Evolutionary conservation across 2,329 filamentous ascomycete species (phyloP).

Genomic region (Colletotrichum musae): DNA sequence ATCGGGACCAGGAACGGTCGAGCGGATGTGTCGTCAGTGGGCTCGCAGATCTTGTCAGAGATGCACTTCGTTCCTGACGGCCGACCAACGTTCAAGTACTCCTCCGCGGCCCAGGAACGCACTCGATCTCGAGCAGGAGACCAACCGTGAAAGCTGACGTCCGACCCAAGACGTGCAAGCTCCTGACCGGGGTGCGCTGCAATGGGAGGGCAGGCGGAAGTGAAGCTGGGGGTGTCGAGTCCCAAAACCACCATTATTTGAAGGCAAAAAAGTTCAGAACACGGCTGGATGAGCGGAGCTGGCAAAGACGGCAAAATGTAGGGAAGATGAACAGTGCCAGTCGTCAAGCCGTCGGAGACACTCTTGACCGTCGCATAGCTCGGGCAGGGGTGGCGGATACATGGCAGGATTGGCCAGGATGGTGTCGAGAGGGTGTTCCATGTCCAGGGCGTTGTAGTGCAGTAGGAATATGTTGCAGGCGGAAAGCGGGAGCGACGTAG

Average conservation of each 20-base stretch:
- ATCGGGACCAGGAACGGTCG: background rate
- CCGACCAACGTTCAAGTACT: constrained; percentile 14
- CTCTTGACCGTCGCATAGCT: constrained; percentile 36
- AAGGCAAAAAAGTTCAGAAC: constrained; percentile 2
- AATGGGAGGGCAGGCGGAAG: constrained; percentile 7
- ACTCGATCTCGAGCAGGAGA: background rate
- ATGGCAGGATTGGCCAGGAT: constrained; percentile 27
- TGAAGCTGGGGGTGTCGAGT: constrained; percentile 8
- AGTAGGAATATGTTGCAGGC: background rate
- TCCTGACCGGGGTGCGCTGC: constrained; percentile 30
- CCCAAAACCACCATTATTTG: constrained; percentile 20
- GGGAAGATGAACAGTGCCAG: constrained; percentile 7
- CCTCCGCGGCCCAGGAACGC: background rate
- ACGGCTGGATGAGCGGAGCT: background rate
- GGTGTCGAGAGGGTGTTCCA: constrained; percentile 25
- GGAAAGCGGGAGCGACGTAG: constrained; percentile 4
- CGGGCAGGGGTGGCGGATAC: constrained; percentile 21
- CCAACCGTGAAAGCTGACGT: constrained; percentile 5
- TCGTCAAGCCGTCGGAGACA: constrained; percentile 20
- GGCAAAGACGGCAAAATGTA: constrained; percentile 29
- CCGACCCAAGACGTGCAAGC: constrained; percentile 14
- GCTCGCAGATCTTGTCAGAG: background rate
- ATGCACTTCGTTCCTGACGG: background rate
- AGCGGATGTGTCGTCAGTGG: background rate
- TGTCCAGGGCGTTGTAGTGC: constrained; percentile 2